Base-by-base conservation (phyloP, 75 land plant species). In the Chamaecyparis obtusa region DNA sequence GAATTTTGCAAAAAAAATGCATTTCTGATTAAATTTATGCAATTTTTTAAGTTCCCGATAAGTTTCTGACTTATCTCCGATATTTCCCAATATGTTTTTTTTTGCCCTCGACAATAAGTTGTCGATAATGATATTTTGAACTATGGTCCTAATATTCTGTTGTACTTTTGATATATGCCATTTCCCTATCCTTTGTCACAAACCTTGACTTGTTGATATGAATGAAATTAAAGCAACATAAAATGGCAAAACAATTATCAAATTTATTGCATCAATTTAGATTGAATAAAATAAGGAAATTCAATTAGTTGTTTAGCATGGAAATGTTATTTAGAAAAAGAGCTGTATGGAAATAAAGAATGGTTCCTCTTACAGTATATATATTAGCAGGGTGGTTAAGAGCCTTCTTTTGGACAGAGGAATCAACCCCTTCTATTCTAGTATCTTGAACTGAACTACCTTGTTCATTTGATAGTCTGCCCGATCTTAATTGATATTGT, bases 381-480 rank as follows among this genome's bases (percentile, higher is more conserved):
- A 98, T 94, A 82, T 98, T 98, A 39, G 99, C 97, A n/a, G 99
- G 99, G 89, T 98, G 99, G 88, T 98, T 98, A 27, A 94, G 92
- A 5, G 89, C 93, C 35, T 92, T 91, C 69, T 88, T 87, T 85
- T 90, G 89, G 32, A 77, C 24, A 33, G 55, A 44, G 54, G 88
- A 84, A 54, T 86, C 16, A 46, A 84, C 84, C 48, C 69, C 74
- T 36, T 83, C 64, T 74, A n/a, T 72, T 81, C 64, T 41, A 76
- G 33, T 32, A 43, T 24, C 69, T 49, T 85, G 44, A 85, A 44
- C 41, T 49, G 83, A 33, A 83, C 39, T 21, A 19, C 27, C 30
- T 27, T 69, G 71, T 33, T 46, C 64, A 72, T 85, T 81, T 77
- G 89, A 60, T 54, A 60, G 49, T 35, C 15, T 30, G 11, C 44